Conservation (phyloP, 176 grass and related monocot genomes). For the Urochloa ruziziensis region DNA sequence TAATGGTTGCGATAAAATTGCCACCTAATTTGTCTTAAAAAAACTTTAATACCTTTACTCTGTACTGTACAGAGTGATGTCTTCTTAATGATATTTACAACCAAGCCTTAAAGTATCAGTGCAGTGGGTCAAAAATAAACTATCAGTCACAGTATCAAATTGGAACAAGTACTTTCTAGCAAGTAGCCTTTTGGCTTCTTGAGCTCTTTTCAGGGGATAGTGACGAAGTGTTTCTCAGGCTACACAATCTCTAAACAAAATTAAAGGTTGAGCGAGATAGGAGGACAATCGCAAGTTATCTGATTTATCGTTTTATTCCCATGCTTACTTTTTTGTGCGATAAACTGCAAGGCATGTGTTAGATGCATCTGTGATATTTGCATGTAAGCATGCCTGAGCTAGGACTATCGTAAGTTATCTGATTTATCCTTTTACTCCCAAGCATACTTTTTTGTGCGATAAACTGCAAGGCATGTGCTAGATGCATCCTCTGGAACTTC, state of each 20-base stretch:
- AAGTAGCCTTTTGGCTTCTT: background rate
- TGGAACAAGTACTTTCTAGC: background rate
- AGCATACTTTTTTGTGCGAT: background rate
- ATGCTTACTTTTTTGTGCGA: background rate
- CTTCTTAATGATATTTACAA: conserved; percentile 6
- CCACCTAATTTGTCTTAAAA: conserved; percentile 5
- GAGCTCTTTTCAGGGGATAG: background rate
- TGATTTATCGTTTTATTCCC: background rate
- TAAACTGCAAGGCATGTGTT: background rate
- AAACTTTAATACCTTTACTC: background rate
- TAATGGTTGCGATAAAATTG: background rate
- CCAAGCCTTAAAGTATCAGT: background rate
- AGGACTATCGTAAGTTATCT: background rate
- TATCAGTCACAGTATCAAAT: background rate
- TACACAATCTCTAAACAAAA: background rate
- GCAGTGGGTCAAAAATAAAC: background rate
- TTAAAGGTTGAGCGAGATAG: background rate
- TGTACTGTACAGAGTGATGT: background rate
- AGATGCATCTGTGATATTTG: background rate
- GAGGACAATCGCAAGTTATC: background rate
- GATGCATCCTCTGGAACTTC: background rate
- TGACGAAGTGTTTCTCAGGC: background rate
- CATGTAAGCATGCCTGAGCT: background rate
- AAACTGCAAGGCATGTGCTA: background rate
- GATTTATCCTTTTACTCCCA: background rate